A percentile compares a stretch with the other conserved stretches of the same genome.
phyloP scores from a whole-genome alignment of 495 filamentous ascomycete genomes.

The Podospora pseudoanserina region DNA sequence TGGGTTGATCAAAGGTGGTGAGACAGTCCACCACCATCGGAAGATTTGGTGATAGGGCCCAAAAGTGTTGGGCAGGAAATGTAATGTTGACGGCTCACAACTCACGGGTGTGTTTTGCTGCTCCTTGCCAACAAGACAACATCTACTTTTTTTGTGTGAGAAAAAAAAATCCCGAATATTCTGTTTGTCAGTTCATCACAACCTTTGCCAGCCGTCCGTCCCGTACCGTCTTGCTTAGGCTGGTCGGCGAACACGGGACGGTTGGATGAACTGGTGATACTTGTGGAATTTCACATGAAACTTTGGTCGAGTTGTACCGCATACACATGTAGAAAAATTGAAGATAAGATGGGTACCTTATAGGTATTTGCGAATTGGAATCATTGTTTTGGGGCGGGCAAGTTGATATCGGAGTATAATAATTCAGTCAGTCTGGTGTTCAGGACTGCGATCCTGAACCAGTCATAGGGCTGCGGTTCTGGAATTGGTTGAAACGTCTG shows the following conservation, averaged over 20 bases:
- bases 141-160: neutral
- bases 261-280: neutral
- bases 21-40: neutral
- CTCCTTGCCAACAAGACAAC: too few relatives aligned
- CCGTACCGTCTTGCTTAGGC: neutral
- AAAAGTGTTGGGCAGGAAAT: neutral
- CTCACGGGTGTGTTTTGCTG: neutral
- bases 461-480: neutral
- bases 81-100: neutral
- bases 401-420: neutral
- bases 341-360: neutral
- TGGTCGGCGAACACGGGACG: neutral
- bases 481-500: neutral
- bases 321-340: neutral
- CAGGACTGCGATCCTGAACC: slow-evolving; percentile 4
- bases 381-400: neutral
- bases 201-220: neutral
- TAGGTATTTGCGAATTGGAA: neutral
- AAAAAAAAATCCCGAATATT: neutral
- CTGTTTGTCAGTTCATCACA: neutral
- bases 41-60: neutral
- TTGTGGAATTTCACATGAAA: neutral
- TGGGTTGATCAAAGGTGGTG: neutral
- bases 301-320: neutral
- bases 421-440: slow-evolving; percentile 8